phyloP scores from a whole-genome alignment of 805 yeast species.

The Suhomyces pyralidae region DNA sequence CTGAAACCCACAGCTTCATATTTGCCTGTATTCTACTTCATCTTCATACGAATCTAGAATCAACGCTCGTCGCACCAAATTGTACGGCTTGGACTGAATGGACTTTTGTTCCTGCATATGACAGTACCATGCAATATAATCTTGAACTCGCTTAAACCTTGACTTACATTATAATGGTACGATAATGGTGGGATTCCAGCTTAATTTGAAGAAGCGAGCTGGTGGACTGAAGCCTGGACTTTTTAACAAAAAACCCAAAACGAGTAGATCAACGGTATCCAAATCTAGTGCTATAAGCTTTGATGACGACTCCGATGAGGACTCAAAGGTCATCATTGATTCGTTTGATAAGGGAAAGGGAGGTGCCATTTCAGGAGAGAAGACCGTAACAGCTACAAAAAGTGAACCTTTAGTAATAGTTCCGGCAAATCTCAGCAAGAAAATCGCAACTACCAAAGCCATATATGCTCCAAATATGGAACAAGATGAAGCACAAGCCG shows the following conservation, averaged over 20 bases:
- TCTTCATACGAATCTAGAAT: too few relatives aligned
- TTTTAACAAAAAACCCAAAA: slow-evolving; percentile 4
- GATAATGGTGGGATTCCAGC: slow-evolving; percentile 20
- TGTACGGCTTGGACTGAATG: neutral
- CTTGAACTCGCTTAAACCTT: neutral
- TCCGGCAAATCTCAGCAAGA: slow-evolving; percentile 13
- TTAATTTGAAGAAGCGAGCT: slow-evolving; percentile 14
- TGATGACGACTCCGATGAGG: slow-evolving; percentile 22
- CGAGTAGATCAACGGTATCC: neutral
- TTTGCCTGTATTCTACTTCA: neutral
- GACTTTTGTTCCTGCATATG: neutral
- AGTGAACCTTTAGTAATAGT: slow-evolving; percentile 17
- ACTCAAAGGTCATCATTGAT: slow-evolving; percentile 17
- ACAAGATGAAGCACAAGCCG: slow-evolving; percentile 5
- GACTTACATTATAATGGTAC: neutral
- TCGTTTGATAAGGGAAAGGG: slow-evolving; percentile 19
- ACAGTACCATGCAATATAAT: neutral
- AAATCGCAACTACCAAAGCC: neutral
- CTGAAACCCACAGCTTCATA: neutral
- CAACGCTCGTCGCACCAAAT: neutral
- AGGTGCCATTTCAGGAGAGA: slow-evolving; percentile 12
- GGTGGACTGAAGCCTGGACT: neutral
- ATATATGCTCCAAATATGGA: slow-evolving; percentile 8
- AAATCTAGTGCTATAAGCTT: neutral
- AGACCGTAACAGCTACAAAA: slow-evolving; percentile 6